These are phyloP conservation scores for Astrothelium subdiscretum DNA, from an alignment of 495 filamentous ascomycete species.

Conservation along the genomic window DNA sequence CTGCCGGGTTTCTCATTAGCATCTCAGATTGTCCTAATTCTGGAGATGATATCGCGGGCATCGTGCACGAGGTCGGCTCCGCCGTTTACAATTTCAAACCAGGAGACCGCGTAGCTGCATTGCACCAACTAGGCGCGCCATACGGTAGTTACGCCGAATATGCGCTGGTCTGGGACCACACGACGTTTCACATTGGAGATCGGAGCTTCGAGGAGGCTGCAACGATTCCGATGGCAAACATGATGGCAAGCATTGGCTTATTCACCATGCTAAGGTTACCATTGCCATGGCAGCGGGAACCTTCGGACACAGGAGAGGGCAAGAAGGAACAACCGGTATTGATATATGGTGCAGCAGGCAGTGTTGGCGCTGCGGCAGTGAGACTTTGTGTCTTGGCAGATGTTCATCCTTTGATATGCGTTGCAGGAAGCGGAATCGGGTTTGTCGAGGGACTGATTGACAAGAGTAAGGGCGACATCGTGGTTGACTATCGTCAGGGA, in stretches of 20 bases:
- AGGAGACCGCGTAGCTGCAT: constrained; percentile 11
- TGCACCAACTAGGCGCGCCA: constrained; percentile 9
- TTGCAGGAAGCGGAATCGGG: constrained; percentile 22
- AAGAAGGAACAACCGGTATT: constrained; percentile 5
- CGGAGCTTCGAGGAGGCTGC: constrained; percentile 6
- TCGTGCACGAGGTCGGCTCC: constrained; percentile 5
- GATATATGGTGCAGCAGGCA: constrained; percentile 11
- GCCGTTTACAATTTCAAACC: constrained; percentile 3
- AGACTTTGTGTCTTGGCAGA: constrained; percentile 8
- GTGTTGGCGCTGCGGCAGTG: constrained; percentile 15
- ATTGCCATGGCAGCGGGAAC: constrained; percentile 2
- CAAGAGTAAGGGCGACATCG: constrained; percentile 20
- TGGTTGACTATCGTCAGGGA: constrained; percentile 34
- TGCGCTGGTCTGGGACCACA: constrained; percentile 6
- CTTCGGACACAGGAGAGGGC: neutral
- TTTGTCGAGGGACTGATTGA: constrained; percentile 18
- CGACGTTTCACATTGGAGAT: constrained; percentile 5
- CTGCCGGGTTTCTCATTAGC: constrained; percentile 6
- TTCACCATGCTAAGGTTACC: constrained; percentile 8
- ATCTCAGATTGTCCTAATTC: constrained; percentile 8
- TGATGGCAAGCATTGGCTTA: constrained; percentile 8
- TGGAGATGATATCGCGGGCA: constrained; percentile 11
- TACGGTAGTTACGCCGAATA: constrained; percentile 11
- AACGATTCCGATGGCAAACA: constrained; percentile 8
- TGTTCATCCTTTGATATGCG: constrained; percentile 27